Base-by-base conservation (phyloP, 2,329 filamentous ascomycete genomes). In the Leptographium galeiforme region DNA sequence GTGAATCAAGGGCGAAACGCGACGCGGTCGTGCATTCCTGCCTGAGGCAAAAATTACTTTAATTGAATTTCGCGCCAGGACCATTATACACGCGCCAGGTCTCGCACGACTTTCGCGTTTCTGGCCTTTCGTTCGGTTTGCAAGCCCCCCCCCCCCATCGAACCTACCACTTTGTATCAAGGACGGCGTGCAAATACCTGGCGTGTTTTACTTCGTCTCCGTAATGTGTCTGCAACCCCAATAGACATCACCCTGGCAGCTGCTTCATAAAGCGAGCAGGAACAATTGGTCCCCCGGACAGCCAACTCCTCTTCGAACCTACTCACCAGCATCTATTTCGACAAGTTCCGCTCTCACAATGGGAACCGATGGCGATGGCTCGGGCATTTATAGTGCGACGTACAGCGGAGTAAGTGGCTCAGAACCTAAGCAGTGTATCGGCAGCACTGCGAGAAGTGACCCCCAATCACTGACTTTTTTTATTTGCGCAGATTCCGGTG, bases 401-500 rank as follows among this genome's bases (percentile, higher is more conserved):
- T 85, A 84, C 64, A 84, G 81, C 67, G 81, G 81, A 66, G 81
- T 84, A 70, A 69, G 78, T 74, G 3, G 36, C 25, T 25, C 5
- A 25, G 25, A 25, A 25, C 25, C 5, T 5, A 5, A 25, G 25
- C 25, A 25, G 25, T 25, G 25, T 25, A 25, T 25, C 25, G 25
- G 4, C 10, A 18, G 18, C 14, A 4, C 14, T 6, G 56, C 44
- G 12, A 55, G 52, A 36, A 56, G 16, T 12, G 8, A 53, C 8
- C 41, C 25, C 25, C 11, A 50, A 54, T 57, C 43, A 58, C 52
- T 36, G 19, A 48, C 36, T 13, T 12, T 33, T 54, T 50, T 54
- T 50, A 18, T 50, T 12, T 3, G 49, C 55, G 54, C 63, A 96
- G 89, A 89, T 95, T 57, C 91, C 91, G 39, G 91, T 97, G 12